Evolutionary conservation across 1,284 basidiomycete genomes (phyloP), one percentile per base, ranked within the genome.

Genomic region (Tausonia pullulans): DNA sequence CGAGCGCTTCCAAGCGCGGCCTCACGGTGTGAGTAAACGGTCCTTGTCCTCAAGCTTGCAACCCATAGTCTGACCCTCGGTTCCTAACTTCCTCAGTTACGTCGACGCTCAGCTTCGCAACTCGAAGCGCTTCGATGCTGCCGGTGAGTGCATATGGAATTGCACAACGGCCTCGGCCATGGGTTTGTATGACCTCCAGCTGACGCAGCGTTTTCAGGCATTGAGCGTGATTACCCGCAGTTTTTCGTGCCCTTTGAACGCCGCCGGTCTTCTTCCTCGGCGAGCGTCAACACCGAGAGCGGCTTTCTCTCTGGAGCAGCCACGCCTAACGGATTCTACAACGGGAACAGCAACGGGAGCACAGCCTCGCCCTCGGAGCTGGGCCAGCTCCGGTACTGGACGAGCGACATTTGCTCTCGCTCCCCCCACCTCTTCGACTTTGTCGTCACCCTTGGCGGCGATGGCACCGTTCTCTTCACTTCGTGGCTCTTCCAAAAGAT

Each of bases 401-500:
- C 93, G 0, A 86, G 87, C 66, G 89, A 90, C 61, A 96, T 99
- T 93, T 99, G 96, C 78, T 88, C 84, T 65, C 82, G 83, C 63
- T 88, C 84, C 66, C 88, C 96, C 0, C 89, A 98, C 73, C 81
- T 98, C 7, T 98, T 99, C 72, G 96, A 99, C 77, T 96, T 99
- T 74, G 96, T 98, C 67, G 82, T 98, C 61, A 98, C 96, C 41
- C 86, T 96, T 67, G 96, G 96, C 56, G 96, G 96, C 14, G 96
- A 99, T 74, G 96, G 96, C 10, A 99, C 96, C 0, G 95, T 98
- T 1, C 83, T 99, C 27, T 98, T 98, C 79, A 97, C 96, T 5
- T 98, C 96, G 4, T 98, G 96, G 96, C 81, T 99, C 48, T 99
- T 99, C 81, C 96, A 98, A 74, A 85, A 87, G 69, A 92, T 98